These are phyloP conservation scores for Luffa aegyptiaca DNA, from an alignment of 306 rosid genomes.

Conservation along the genomic window DNA sequence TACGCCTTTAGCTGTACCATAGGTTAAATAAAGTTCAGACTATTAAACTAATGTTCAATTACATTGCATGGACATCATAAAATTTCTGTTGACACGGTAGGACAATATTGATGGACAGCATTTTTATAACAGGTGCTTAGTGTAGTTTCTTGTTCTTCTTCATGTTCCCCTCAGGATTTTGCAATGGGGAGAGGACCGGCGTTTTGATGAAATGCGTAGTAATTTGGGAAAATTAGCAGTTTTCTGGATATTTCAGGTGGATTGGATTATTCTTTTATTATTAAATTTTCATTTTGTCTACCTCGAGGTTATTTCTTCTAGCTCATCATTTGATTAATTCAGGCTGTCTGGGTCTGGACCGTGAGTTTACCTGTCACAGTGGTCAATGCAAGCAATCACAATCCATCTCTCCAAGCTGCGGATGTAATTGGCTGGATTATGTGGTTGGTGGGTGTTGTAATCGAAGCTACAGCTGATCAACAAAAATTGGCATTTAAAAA, in stretches of 20 bases:
- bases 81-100: background rate
- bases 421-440: conserved; percentile 83
- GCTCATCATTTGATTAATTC: conserved; percentile 11
- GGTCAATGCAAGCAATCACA: conserved; percentile 64
- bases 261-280: background rate
- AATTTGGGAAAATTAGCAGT: conserved; percentile 67
- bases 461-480: conserved; percentile 85
- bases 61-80: background rate
- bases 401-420: conserved; percentile 43
- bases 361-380: conserved; percentile 89
- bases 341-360: conserved; percentile 98
- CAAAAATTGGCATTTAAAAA: conserved; percentile 64
- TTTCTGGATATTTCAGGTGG: conserved; percentile 96
- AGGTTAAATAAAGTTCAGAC: background rate
- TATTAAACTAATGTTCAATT: background rate
- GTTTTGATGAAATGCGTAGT: conserved; percentile 81
- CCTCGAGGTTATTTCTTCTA: background rate
- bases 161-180: conserved; percentile 48
- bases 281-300: background rate
- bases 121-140: background rate
- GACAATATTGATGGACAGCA: background rate
- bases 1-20: background rate
- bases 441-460: conserved; percentile 59
- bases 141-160: conserved; percentile 6
- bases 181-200: conserved; percentile 93